phyloP scores from a whole-genome alignment of 2,329 filamentous ascomycete genomes.

The Aspergillus unguis region DNA sequence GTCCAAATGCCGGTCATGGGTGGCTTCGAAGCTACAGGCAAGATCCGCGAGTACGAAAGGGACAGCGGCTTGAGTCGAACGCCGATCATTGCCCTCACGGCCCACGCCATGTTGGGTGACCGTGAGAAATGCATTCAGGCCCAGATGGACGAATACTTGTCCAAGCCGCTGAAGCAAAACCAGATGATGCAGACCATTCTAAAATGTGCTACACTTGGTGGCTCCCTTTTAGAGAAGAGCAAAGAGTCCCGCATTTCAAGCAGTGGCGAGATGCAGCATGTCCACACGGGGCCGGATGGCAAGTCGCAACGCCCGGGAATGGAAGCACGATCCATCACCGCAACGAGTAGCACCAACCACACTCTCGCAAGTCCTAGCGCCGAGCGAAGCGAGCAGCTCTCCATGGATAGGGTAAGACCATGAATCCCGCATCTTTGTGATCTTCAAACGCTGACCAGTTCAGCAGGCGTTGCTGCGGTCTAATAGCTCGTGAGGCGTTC shows the following conservation, averaged over 20 bases:
- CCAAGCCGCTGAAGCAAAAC: conserved; percentile 93
- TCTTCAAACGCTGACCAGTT: conserved; percentile 21
- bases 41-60: conserved; percentile 92
- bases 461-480: conserved; percentile 44
- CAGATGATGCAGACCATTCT: conserved; percentile 97
- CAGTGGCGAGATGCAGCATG: conserved; percentile 38
- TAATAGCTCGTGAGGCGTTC: conserved; percentile 45
- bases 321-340: conserved; percentile 66
- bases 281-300: conserved; percentile 31
- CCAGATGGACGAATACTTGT: conserved; percentile 98
- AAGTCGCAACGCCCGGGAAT: conserved; percentile 53
- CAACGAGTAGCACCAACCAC: conserved; percentile 56
- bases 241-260: conserved; percentile 42
- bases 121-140: conserved; percentile 97
- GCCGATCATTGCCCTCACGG: conserved; percentile 93
- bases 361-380: conserved; percentile 63
- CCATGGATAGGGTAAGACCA: conserved; percentile 52
- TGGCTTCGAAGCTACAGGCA: conserved; percentile 93
- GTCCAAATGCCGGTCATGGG: conserved; percentile 99
- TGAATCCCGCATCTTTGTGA: conserved; percentile 1
- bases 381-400: conserved; percentile 60
- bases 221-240: conserved; percentile 42
- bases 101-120: conserved; percentile 98
- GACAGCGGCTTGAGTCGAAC: conserved; percentile 76
- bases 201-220: conserved; percentile 87